Conservation (phyloP, 805 yeast genomes). For the Torulaspora delbrueckii region DNA sequence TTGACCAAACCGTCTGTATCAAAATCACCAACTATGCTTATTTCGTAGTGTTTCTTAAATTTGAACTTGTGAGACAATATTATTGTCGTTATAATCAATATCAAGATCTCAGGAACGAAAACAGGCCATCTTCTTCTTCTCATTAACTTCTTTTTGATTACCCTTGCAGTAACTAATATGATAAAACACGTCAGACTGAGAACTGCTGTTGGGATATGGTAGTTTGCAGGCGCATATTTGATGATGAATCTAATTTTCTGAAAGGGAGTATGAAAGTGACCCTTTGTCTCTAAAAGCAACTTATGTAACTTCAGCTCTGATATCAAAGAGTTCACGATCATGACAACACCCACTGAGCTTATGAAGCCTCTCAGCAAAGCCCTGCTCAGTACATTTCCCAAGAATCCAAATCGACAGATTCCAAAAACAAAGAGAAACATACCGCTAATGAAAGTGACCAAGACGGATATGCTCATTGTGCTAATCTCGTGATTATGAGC, state of each 20-base stretch:
- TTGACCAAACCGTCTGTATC: constrained; percentile 43
- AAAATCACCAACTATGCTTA: constrained; percentile 68
- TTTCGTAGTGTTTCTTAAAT: constrained; percentile 50
- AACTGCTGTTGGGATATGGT: constrained; percentile 55
- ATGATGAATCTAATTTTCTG: constrained; percentile 60
- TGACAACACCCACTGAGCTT: constrained; percentile 78
- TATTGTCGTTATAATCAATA: constrained; percentile 63
- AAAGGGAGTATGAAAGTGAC: constrained; percentile 64
- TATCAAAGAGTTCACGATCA: constrained; percentile 71
- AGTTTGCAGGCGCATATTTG: constrained; percentile 41
- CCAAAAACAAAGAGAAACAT: constrained; percentile 68
- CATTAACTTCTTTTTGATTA: constrained; percentile 39
- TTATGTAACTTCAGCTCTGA: constrained; percentile 64
- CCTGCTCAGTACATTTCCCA: constrained; percentile 74
- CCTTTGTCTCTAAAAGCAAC: constrained; percentile 42
- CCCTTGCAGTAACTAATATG: constrained; percentile 40
- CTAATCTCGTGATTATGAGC: constrained; percentile 41
- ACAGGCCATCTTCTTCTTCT: constrained; percentile 41
- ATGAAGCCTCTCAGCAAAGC: constrained; percentile 78
- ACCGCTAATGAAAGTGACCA: constrained; percentile 73
- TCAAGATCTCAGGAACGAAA: constrained; percentile 79
- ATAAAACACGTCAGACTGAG: constrained; percentile 53
- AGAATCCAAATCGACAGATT: constrained; percentile 74
- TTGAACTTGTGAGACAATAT: constrained; percentile 43
- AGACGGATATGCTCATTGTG: constrained; percentile 56